A percentile compares a stretch with the other conserved stretches of the same genome.
phyloP scores from a whole-genome alignment of 768 basidiomycete genomes.

The Porphyrellus cyaneotinctus region DNA sequence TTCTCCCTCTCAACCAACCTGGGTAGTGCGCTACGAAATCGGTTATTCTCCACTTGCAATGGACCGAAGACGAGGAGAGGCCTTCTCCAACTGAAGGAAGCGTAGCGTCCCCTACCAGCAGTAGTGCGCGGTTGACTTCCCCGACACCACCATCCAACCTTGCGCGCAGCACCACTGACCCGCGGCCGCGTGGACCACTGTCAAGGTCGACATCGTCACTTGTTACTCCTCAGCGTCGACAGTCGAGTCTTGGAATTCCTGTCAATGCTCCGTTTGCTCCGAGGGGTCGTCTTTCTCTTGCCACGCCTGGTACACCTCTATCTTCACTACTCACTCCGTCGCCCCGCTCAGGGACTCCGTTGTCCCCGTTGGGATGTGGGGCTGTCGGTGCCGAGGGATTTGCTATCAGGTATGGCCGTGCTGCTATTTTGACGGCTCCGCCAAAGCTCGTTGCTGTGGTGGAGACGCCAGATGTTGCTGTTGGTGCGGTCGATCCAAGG shows the following conservation, averaged over 20 bases:
- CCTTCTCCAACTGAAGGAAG: conserved; percentile 13
- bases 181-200: conserved; percentile 48
- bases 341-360: conserved; percentile 33
- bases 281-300: conserved; percentile 44
- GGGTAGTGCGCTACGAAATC: conserved; percentile 86
- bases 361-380: conserved; percentile 23
- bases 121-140: conserved; percentile 23
- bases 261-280: conserved; percentile 32
- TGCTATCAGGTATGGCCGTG: conserved; percentile 56
- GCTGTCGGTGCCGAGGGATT: conserved; percentile 34
- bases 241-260: conserved; percentile 32
- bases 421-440: conserved; percentile 77
- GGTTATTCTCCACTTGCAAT: conserved; percentile 79
- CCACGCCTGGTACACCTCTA: conserved; percentile 38
- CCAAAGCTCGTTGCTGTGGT: conserved; percentile 79
- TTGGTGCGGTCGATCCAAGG: conserved; percentile 81
- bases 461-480: conserved; percentile 84
- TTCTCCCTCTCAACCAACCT: background rate
- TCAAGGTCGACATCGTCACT: conserved; percentile 50
- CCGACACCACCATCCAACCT: conserved; percentile 24
- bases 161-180: conserved; percentile 15
- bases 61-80: conserved; percentile 63
- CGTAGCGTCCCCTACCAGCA: conserved; percentile 25
- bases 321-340: conserved; percentile 30
- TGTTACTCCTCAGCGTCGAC: conserved; percentile 39